Base-by-base conservation (phyloP, 2,329 filamentous ascomycete species). In the Aspergillus uvarum region DNA sequence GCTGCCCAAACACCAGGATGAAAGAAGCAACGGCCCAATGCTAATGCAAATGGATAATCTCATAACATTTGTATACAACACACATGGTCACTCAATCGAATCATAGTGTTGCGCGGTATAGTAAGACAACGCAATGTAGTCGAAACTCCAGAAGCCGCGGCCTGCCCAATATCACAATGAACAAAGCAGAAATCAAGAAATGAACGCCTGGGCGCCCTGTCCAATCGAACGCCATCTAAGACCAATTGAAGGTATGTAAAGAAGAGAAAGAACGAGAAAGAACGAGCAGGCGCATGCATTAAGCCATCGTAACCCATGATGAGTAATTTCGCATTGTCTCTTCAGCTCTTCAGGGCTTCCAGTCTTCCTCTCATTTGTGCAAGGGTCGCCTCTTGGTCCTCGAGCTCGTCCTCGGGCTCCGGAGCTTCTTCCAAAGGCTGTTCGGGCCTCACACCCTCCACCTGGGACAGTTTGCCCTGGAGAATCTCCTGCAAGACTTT, bases 341-440 rank as follows among this genome's bases (percentile, higher is more conserved):
- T 60, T 83, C 76, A 96, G 77, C 92, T 97, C 84, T 95, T 90
- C 72, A 98, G 79, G 38, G 93, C 93, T 79, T 98, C 92, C 68
- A 99, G 77, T 51, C 94, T 84, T 67, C 92, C 92, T 74, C 94
- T 84, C 95, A 98, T 98, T 80, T 96, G 90, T 69, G 92, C 89
- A 79, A 98, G 86, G 81, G 95, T 92, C 51, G 90, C 92, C 77
- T 96, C 92, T 63, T 91, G 88, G 69, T 95, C 90, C 72, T 93
- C 89, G 70, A 96, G 91, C 61, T 92, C 90, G 66, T 92, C 79
- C 84, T 89, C 75, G 58, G 80, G 81, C 44, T 79, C 79, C 19
- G 82, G 81, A 58, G 83, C 76, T 59, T 82, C 80, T 47, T 84
- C 81, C 64, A 81, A 75, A 14, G 82, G 78, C 54, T 79, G 77